A percentile compares a stretch with the other conserved stretches of the same genome.
phyloP scores from a whole-genome alignment of 2,329 filamentous ascomycete genomes.

The Amylocarpus encephaloides region DNA sequence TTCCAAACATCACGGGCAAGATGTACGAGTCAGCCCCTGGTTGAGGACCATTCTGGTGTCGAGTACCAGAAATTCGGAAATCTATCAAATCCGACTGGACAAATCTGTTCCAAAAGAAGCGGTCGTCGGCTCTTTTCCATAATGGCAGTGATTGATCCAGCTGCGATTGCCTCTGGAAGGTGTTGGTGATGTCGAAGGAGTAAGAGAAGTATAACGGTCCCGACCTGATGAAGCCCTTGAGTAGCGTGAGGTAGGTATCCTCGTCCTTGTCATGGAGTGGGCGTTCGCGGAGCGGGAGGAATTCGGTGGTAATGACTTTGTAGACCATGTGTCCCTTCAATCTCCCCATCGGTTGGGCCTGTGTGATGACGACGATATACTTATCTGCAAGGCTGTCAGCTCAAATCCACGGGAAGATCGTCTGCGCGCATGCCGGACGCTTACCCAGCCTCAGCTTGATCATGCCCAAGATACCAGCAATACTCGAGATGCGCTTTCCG shows the following conservation, averaged over 20 bases:
- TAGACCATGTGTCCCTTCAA: constrained; percentile 96
- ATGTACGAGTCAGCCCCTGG: constrained; percentile 83
- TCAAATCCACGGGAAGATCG: constrained; percentile 11
- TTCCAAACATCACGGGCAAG: constrained; percentile 90
- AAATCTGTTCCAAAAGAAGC: constrained; percentile 98
- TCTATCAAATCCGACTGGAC: constrained; percentile 87
- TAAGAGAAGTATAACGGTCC: constrained; percentile 98
- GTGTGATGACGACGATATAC: constrained; percentile 94
- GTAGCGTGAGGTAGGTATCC: constrained; percentile 77
- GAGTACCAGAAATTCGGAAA: constrained; percentile 61
- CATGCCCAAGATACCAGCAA: constrained; percentile 89
- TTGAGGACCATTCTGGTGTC: constrained; percentile 63
- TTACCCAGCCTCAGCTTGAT: constrained; percentile 88
- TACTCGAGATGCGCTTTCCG: constrained; percentile 82
- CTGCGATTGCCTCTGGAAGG: constrained; percentile 87
- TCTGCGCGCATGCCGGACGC: constrained; percentile 11
- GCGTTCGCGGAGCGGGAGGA: constrained; percentile 87
- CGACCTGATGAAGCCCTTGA: constrained; percentile 74
- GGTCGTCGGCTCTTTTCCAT: constrained; percentile 90
- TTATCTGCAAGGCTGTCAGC: constrained; percentile 54
- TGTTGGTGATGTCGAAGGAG: constrained; percentile 92
- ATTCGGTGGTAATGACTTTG: constrained; percentile 84
- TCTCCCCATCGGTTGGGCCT: constrained; percentile 82
- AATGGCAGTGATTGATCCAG: constrained; percentile 65
- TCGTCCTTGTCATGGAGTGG: constrained; percentile 89